phyloP scores from a whole-genome alignment of 31 red algal genomes.

The Endocladia muricata region DNA sequence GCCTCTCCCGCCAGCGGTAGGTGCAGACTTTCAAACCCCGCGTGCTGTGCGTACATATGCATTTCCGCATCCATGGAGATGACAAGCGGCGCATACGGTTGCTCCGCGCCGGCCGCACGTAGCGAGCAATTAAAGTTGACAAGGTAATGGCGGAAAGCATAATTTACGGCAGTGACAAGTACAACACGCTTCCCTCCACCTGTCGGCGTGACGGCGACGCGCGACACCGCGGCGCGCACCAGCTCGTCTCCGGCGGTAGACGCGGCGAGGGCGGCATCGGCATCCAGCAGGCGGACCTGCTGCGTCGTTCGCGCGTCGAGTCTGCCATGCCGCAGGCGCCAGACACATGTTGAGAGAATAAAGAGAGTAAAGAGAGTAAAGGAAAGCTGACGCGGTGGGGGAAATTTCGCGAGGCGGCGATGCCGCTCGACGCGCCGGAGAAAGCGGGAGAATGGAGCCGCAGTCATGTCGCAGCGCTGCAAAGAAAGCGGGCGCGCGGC shows the following conservation, averaged over 20 bases:
- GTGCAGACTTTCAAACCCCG: neutral
- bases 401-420: no score
- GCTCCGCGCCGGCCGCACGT: neutral
- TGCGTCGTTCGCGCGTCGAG: no score
- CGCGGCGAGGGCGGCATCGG: neutral
- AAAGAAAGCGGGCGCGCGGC: no score
- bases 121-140: slow-evolving; percentile 38
- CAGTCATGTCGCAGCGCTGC: no score
- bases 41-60: neutral
- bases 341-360: no score
- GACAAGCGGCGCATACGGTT: slow-evolving; percentile 37
- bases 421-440: no score
- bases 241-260: neutral
- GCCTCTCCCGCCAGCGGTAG: neutral
- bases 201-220: neutral
- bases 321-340: no score
- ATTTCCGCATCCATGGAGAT: slow-evolving; percentile 17
- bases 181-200: slow-evolving; percentile 6
- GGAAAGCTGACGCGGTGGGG: no score
- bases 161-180: slow-evolving; percentile 42
- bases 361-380: no score
- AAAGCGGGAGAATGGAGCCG: no score
- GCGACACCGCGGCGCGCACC: neutral
- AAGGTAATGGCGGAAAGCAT: slow-evolving; percentile 36
- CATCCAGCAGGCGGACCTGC: no score